Evolutionary conservation across 768 basidiomycete species (phyloP).

Genomic region (Leucosporidium creatinivorum): DNA sequence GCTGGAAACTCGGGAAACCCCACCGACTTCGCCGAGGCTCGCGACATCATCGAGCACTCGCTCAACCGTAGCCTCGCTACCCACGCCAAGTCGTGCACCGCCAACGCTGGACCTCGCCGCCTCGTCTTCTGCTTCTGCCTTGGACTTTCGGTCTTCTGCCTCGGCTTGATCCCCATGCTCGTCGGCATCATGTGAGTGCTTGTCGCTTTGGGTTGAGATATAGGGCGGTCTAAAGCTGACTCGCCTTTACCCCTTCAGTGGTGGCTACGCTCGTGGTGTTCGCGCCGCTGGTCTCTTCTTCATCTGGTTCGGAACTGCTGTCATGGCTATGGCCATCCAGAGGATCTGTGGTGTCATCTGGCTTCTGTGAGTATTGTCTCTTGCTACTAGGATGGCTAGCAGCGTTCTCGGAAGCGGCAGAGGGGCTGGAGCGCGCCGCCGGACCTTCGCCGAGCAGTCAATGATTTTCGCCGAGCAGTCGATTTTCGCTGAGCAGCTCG

Average conservation of each 20-base stretch:
- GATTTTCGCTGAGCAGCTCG: no score
- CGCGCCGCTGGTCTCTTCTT: constrained; percentile 28
- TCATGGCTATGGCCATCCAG: constrained; percentile 31
- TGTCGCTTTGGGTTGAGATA: no score
- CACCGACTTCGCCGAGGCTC: constrained; percentile 27
- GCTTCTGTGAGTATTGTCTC: constrained; percentile 11
- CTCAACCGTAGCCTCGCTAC: constrained; percentile 19
- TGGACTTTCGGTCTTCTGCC: constrained; percentile 23
- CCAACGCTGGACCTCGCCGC: constrained; percentile 28
- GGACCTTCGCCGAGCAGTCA: no score
- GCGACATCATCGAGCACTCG: constrained; percentile 31
- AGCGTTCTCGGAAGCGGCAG: not conserved
- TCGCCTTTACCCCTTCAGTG: not conserved
- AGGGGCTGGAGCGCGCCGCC: no score
- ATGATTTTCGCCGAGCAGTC: no score
- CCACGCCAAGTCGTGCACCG: constrained; percentile 17
- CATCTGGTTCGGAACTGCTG: constrained; percentile 19
- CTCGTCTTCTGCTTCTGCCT: constrained; percentile 31
- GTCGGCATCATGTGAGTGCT: constrained; percentile 24
- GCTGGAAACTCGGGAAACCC: constrained; percentile 29
- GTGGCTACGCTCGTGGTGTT: constrained; percentile 18
- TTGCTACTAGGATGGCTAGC: not conserved
- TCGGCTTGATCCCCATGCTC: constrained; percentile 22
- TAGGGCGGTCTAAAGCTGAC: not conserved
- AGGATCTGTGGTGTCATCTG: constrained; percentile 30